Evolutionary conservation across 257 asterid species (phyloP), one percentile per base, ranked within the genome.

Genomic region (Nicotiana attenuata): DNA sequence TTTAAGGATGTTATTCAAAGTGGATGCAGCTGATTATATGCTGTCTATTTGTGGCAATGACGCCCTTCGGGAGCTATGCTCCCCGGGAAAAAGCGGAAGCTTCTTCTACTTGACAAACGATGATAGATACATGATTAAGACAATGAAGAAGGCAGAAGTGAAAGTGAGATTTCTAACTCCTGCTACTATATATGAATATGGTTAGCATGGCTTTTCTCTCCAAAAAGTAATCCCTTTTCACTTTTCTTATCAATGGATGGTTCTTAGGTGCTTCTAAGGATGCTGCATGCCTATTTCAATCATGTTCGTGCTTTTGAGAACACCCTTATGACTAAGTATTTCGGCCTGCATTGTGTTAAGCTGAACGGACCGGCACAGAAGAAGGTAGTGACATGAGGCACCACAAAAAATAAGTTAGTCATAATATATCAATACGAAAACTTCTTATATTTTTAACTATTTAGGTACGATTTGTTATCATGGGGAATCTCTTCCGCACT

Each of bases 261-360:
- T 14, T 83, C 41, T 71, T 67, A 88, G 91, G 91, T 86, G 71
- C 82, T 88, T 61, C 8, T 87, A 80, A 83, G 91, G 88, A 88
- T 88, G 91, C 81, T 88, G 26, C 83, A 80, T 19, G 88, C 91
- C 26, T 88, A 88, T 50, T 88, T 85, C 57, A 87, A 87, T 68
- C 91, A 88, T n/a, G 89, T 85, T 20, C 87, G 20, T 2, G 11
- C 78, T 45, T 71, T 71, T 71, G 78, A 71, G 11, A 71, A 71
- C 38, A 71, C 78, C 38, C 83, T 88, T 7, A 81, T 88, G 24
- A 88, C 88, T n/a, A 88, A 88, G 59, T 88, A 83, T 81, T 88
- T 78, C 14, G 91, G 91, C 64, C 78, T 88, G 81, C 91, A 88
- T 64, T 86, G 91, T 28, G 88, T 88, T 64, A 88, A 82, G 79